Percentiles rank a stretch among this genome's conserved stretches.
phyloP scores from a whole-genome alignment of 1,284 basidiomycete genomes.

The Pholiota adiposa region DNA sequence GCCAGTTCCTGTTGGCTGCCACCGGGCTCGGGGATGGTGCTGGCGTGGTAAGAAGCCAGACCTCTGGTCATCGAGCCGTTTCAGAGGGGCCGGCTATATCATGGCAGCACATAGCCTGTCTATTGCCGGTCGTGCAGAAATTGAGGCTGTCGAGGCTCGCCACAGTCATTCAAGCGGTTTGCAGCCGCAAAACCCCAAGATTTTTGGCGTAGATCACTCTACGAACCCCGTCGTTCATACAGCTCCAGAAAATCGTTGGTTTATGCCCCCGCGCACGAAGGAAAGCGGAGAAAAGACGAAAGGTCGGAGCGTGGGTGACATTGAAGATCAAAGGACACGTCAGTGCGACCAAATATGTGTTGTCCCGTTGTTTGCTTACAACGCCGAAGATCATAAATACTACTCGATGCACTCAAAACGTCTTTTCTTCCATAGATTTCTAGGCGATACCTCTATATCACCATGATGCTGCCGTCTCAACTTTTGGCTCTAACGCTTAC shows the following conservation, averaged over 20 bases:
- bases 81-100: slow-evolving; percentile 5
- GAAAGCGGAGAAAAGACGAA: slow-evolving; percentile 16
- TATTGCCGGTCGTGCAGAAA: slow-evolving; percentile 13
- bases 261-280: neutral
- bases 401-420: neutral
- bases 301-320: slow-evolving; percentile 6
- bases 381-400: slow-evolving; percentile 9
- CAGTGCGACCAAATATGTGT: slow-evolving; percentile 16
- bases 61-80: slow-evolving; percentile 13
- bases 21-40: slow-evolving; percentile 5
- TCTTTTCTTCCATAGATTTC: slow-evolving; percentile 13
- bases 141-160: neutral
- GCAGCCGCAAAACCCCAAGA: neutral
- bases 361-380: slow-evolving; percentile 10
- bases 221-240: neutral
- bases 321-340: slow-evolving; percentile 21
- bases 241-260: neutral
- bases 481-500: slow-evolving; percentile 25
- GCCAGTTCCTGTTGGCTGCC: neutral
- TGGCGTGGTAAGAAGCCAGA: slow-evolving; percentile 21
- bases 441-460: slow-evolving; percentile 3
- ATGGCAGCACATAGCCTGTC: slow-evolving; percentile 11
- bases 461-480: slow-evolving; percentile 25
- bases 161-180: neutral
- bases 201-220: neutral